Base-by-base conservation (phyloP, 805 yeast genomes). In the Candida verbasci region DNA sequence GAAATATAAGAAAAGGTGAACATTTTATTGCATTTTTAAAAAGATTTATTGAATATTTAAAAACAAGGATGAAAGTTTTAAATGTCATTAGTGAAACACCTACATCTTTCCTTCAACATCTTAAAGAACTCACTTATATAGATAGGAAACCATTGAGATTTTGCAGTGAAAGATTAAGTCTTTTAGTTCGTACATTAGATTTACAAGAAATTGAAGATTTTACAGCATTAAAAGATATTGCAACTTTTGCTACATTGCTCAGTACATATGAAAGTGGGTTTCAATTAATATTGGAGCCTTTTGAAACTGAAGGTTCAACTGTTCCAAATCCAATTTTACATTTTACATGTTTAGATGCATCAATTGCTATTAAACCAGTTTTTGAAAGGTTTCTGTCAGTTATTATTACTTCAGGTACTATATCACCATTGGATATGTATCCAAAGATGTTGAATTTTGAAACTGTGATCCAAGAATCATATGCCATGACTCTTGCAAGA, bases 51-150 rank as follows among this genome's bases (percentile, higher is more conserved):
- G 99, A 93, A 54, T 93, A 93, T 60, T 66, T 93, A 50, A 93
- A 91, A 53, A 91, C 97, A 3, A 78, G 98, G 61, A 93, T 93
- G 97, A 94, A 93, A 64, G 96, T 93, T 3, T 62, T 94, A 34
- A 96, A 91, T 64, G 98, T 93, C 24, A 88, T 93, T 29, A 86
- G 96, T n/a, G 99, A 93, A 57, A 93, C 98, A 0, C 98, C 99
- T 0, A 76, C 80, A 3, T 87, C 96, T 23, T 93, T 93, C 52
- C 60, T 93, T 40, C 94, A 86, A 53, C 98, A 93, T 68, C 64
- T 94, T 53, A 89, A 91, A 55, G 96, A 91, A 40, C 62, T 93
- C 33, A 93, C 98, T 1, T 93, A 80, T 52, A 93, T 93, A 30
- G 98, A 93, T 46, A 67, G 82, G 41, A 93, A 93, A 53, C 99